Evolutionary conservation across 768 basidiomycete species (phyloP).

Genomic region (Pisolithus marmoratus): DNA sequence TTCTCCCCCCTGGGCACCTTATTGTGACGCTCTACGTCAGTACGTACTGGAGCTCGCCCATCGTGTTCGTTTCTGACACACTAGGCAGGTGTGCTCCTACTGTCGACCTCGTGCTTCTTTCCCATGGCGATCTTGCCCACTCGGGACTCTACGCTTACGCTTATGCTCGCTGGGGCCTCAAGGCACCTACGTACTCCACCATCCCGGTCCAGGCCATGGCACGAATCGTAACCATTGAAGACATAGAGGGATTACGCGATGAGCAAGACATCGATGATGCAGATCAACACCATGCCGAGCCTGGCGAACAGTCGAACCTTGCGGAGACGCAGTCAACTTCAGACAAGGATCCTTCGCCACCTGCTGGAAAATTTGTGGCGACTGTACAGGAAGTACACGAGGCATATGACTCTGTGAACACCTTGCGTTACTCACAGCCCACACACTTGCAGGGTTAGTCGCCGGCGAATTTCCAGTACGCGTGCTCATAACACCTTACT

Average conservation of each 20-base stretch:
- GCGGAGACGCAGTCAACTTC: slow-evolving; percentile 6
- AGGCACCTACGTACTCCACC: slow-evolving; percentile 89
- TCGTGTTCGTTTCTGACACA: slow-evolving; percentile 3
- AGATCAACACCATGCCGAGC: slow-evolving; percentile 19
- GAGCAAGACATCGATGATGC: slow-evolving; percentile 54
- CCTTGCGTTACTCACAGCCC: slow-evolving; percentile 92
- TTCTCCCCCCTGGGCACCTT: slow-evolving; percentile 51
- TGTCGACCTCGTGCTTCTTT: slow-evolving; percentile 87
- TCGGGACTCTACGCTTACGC: slow-evolving; percentile 93
- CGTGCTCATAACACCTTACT: neutral
- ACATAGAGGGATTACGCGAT: slow-evolving; percentile 73
- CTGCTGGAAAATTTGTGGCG: slow-evolving; percentile 52
- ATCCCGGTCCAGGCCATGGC: slow-evolving; percentile 96
- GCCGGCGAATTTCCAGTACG: neutral
- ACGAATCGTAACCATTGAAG: slow-evolving; percentile 84
- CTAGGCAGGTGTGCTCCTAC: slow-evolving; percentile 62
- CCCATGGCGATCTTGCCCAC: slow-evolving; percentile 88
- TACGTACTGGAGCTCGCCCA: slow-evolving; percentile 32
- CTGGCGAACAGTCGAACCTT: slow-evolving; percentile 16
- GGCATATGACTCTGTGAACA: slow-evolving; percentile 88
- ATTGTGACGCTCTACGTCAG: slow-evolving; percentile 65
- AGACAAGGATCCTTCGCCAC: slow-evolving; percentile 19
- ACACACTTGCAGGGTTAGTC: slow-evolving; percentile 84
- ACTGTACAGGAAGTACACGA: slow-evolving; percentile 84
- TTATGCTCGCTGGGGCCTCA: slow-evolving; percentile 78